Percentiles rank a stretch among this genome's conserved stretches.
Conservation (phyloP, 176 grass and related monocot genomes). For the Oropetium thomaeum region DNA sequence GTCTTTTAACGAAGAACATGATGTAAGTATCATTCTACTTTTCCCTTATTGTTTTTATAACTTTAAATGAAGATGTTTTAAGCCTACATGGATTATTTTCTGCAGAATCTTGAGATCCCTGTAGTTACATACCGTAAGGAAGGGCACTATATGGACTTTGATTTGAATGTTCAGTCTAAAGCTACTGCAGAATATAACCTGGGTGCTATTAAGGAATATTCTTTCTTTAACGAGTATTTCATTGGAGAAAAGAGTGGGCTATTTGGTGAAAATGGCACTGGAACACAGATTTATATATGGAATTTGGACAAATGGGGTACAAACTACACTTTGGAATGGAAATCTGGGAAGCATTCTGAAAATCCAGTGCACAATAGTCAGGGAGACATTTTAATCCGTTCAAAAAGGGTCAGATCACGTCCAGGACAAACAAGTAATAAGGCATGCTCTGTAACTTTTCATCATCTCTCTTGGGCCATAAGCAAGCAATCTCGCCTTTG, state of each 20-base stretch:
- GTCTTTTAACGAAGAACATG: conserved; percentile 73
- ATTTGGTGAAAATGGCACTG: conserved; percentile 67
- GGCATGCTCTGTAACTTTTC: conserved; percentile 26
- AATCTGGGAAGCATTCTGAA: conserved; percentile 37
- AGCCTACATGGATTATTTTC: conserved; percentile 4
- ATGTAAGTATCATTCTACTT: conserved; percentile 44
- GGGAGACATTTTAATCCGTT: conserved; percentile 81
- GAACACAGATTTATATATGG: conserved; percentile 90
- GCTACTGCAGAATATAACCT: conserved; percentile 58
- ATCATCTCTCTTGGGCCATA: not conserved
- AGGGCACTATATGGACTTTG: conserved; percentile 83
- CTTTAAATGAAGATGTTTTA: not conserved
- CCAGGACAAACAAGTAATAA: conserved; percentile 62
- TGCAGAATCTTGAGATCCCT: conserved; percentile 90
- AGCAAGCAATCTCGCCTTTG: not conserved
- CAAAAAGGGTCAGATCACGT: conserved; percentile 67
- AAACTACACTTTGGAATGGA: conserved; percentile 72
- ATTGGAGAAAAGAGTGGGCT: conserved; percentile 70
- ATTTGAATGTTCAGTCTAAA: conserved; percentile 71
- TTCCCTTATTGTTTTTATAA: not conserved
- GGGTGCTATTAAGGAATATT: conserved; percentile 72
- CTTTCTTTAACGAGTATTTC: conserved; percentile 89
- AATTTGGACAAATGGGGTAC: conserved; percentile 89
- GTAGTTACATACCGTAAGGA: conserved; percentile 69
- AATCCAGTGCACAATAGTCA: conserved; percentile 22